phyloP scores from a whole-genome alignment of 2,329 filamentous ascomycete species.

The Venturia nashicola region DNA sequence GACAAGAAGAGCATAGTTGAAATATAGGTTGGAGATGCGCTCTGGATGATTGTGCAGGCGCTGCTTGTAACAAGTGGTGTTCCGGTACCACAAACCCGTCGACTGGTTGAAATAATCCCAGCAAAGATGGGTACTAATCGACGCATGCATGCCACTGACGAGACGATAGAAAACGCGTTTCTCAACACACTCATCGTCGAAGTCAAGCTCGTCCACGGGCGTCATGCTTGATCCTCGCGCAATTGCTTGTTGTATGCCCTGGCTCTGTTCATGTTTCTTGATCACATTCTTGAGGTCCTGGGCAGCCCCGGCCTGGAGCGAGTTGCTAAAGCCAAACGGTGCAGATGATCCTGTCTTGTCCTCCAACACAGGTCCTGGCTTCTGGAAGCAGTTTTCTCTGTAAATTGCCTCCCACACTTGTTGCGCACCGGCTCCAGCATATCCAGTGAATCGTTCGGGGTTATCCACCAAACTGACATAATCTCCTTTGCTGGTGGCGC shows the following conservation, averaged over 20 bases:
- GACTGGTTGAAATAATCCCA: slow-evolving; percentile 94
- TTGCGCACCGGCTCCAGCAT: slow-evolving; percentile 68
- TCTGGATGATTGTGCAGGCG: slow-evolving; percentile 80
- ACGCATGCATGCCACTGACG: slow-evolving; percentile 95
- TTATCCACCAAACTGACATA: slow-evolving; percentile 93
- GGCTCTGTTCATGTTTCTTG: slow-evolving; percentile 45
- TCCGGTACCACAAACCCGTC: slow-evolving; percentile 85
- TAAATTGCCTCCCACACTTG: slow-evolving; percentile 98
- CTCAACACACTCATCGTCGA: slow-evolving; percentile 87
- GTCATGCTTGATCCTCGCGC: slow-evolving; percentile 36
- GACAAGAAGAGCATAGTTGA: slow-evolving; percentile 94
- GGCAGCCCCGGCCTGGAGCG: slow-evolving; percentile 40
- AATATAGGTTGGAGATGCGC: slow-evolving; percentile 93
- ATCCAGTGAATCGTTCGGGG: slow-evolving; percentile 91
- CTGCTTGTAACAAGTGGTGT: slow-evolving; percentile 75
- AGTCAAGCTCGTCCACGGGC: slow-evolving; percentile 54
- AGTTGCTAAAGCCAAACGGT: slow-evolving; percentile 30
- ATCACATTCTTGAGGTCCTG: slow-evolving; percentile 50
- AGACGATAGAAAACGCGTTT: slow-evolving; percentile 98
- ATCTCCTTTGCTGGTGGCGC: slow-evolving; percentile 74
- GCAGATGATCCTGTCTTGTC: slow-evolving; percentile 18
- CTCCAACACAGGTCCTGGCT: slow-evolving; percentile 25
- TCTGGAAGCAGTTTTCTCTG: slow-evolving; percentile 86
- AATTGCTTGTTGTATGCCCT: slow-evolving; percentile 47
- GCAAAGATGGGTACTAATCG: slow-evolving; percentile 91